Evolutionary conservation across 495 filamentous ascomycete species (phyloP), one percentile per base, ranked within the genome.

Genomic region (Xylaria intraflava): DNA sequence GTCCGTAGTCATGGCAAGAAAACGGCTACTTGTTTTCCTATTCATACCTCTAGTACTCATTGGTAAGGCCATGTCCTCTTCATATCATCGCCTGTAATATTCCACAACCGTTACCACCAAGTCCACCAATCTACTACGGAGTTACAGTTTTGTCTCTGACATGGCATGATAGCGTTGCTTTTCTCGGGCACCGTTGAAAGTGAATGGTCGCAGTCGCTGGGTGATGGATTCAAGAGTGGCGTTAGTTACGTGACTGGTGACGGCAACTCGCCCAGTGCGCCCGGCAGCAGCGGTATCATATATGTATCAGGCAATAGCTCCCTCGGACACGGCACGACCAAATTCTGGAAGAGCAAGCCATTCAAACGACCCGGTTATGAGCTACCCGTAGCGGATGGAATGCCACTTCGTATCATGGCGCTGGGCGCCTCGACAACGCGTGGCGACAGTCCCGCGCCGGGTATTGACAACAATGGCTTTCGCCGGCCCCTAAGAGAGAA

Each of bases 321-420:
- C 30, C 38, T 51, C 24, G 53, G 53, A n/a, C 53, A 56, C 14
- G 53, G 53, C 23, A 56, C 53, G n/a, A 56, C 53, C 29, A 56
- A 55, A 48, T 40, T 60, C 56, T 49, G 54, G 60, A 63, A 57
- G 40, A 64, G 58, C 31, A 66, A 66, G 39, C 50, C 61, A n/a
- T 62, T 57, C 41, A 50, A 55, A 22, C 61, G 64, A 27, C 64
- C 64, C 11, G 64, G 64, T 33, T 62, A 41, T 42, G 64, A 66
- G 35, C 40, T 66, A 22, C 64, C 64, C n/a, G 58, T 66, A n/a
- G 64, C 64, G 12, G 58, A 64, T 53, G 61, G 61, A 30, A 56
- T 66, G 29, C 62, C 65, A 14, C 56, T 68, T 29, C 65, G 65
- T 46, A 62, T 68, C 31, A 68, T 68, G 65, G 63, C 65, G 35